These are phyloP conservation scores for Didymellaceae sp. DNA, from an alignment of 2,329 filamentous ascomycete species.

Conservation along the genomic window DNA sequence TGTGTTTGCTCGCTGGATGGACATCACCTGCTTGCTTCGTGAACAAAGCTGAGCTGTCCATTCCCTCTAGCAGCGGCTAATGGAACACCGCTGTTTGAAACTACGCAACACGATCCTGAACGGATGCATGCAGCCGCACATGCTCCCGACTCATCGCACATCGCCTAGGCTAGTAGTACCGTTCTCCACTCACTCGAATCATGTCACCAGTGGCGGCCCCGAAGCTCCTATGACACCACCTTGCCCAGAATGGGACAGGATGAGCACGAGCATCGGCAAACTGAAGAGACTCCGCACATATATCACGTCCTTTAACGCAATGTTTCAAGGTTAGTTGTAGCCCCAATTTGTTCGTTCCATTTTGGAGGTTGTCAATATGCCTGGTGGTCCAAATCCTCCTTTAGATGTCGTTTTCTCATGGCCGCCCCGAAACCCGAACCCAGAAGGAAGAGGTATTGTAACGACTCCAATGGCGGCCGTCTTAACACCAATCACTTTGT, in stretches of 20 bases:
- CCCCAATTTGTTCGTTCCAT: neutral
- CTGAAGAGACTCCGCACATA: neutral
- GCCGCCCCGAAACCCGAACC: neutral
- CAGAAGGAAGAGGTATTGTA: neutral
- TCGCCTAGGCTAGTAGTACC: neutral
- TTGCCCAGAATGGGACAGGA: neutral
- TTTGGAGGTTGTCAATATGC: neutral
- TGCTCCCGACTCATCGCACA: neutral
- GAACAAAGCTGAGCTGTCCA: too few species aligned
- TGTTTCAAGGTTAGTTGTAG: too few species aligned
- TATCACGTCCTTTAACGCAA: neutral
- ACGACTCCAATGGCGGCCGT: conserved; percentile 15
- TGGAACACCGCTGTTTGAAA: neutral
- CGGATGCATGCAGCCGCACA: neutral
- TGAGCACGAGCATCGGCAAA: neutral
- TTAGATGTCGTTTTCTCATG: neutral
- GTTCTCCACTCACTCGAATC: neutral
- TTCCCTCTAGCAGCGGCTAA: too few species aligned
- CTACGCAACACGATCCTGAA: neutral
- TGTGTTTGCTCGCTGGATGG: too few species aligned
- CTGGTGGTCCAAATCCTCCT: conserved; percentile 1
- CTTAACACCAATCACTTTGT: conserved; percentile 28
- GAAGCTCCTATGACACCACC: neutral
- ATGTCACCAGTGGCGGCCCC: neutral
- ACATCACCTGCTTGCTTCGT: too few species aligned